Base-by-base conservation (phyloP, 2,329 filamentous ascomycete species). In the Clonostachys byssicola region DNA sequence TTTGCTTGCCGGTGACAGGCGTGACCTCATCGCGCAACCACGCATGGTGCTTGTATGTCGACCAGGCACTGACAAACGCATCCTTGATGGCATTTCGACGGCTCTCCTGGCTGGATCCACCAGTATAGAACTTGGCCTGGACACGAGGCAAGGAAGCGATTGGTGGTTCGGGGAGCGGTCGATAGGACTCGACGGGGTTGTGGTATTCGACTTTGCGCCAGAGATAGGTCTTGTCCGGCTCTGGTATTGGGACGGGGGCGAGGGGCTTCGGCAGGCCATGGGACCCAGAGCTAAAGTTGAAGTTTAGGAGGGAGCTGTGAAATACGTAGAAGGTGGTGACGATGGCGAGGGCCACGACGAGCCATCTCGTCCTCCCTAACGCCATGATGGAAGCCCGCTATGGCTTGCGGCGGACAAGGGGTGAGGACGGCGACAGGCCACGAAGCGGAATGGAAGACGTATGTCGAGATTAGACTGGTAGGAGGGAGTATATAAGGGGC, bases 11-110 rank as follows among this genome's bases (percentile, higher is more conserved):
- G 18, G 69, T 69, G 14, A 84, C 50, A 2, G 81, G 81, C 40
- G 67, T 67, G 39, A 85, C 64, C 58, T 83, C 81, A 58, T 85
- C 80, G 43, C 74, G 70, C 53, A 75, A 68, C 79, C 80, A 85
- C 0, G 81, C 81, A 51, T 77, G 57, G 42, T 68, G 67, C 58
- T 75, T 80, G 61, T 85, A 85, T n/a, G 74, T 74, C 5, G 61
- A 54, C 78, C 80, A 85, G 47, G 72, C 71, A 52, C 74, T 74
- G 20, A 62, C 43, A 51, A 80, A 80, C 52, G 33, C 14, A 38
- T 42, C 58, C 40, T 69, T 71, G 30, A 78, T 69, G 7, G 71
- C 64, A 3, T 65, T 61, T 13, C 58, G 60, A 12, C 64, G 64
- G 48, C 43, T 50, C 56, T 40, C 16, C 42, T 47, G 34, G 47